Conservation (phyloP, 2,329 filamentous ascomycete genomes). For the Gnomoniopsis smithogilvyi region DNA sequence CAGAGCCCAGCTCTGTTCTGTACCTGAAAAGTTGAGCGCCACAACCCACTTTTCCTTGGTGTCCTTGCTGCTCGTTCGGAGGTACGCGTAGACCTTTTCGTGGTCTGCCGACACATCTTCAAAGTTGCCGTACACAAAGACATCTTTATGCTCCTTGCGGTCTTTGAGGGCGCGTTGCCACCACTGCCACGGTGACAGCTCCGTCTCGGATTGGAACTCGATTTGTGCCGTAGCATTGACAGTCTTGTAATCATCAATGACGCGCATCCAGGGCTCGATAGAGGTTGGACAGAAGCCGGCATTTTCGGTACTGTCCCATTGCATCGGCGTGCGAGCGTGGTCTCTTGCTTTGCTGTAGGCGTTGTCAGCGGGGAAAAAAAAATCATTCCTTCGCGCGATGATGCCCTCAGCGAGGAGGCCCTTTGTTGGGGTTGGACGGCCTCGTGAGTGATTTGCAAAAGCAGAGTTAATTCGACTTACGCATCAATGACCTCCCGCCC, state of each 20-base stretch:
- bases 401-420: too few species aligned
- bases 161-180: constrained; percentile 58
- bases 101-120: constrained; percentile 22
- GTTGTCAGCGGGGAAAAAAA: background rate
- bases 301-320: constrained; percentile 60
- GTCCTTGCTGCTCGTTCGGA: constrained; percentile 21
- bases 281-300: constrained; percentile 58
- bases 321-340: constrained; percentile 69
- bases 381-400: too few species aligned
- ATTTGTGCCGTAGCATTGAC: constrained; percentile 60
- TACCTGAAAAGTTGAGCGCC: constrained; percentile 27
- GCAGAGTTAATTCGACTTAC: background rate
- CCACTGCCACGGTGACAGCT: constrained; percentile 36
- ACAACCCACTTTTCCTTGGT: constrained; percentile 27
- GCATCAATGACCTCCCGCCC: constrained; percentile 9
- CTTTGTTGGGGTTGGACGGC: too few species aligned
- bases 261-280: constrained; percentile 65
- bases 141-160: constrained; percentile 57
- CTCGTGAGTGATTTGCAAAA: background rate
- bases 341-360: constrained; percentile 43
- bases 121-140: constrained; percentile 64
- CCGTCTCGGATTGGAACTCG: constrained; percentile 31
- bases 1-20: constrained; percentile 23
- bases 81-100: constrained; percentile 21
- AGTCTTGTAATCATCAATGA: constrained; percentile 48